Evolutionary conservation across 352 stramenopile species (phyloP).

Genomic region (Sclerospora graminicola): DNA sequence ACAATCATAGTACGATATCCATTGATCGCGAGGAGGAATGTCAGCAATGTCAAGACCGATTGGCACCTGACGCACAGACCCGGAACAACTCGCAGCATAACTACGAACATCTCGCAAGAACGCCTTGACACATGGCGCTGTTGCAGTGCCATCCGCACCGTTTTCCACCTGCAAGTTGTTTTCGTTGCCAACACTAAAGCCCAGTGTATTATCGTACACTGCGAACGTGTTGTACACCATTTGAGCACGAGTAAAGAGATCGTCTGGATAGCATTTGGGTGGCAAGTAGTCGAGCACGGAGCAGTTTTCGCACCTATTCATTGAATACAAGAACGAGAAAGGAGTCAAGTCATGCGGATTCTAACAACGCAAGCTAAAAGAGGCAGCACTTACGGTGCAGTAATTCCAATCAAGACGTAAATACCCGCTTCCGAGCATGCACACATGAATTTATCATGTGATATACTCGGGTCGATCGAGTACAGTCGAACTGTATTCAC

Average conservation of each 20-base stretch:
- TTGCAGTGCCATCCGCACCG: slow-evolving; percentile 17
- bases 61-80: slow-evolving; percentile 35
- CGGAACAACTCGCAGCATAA: slow-evolving; percentile 34
- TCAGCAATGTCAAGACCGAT: slow-evolving; percentile 57
- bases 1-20: slow-evolving; percentile 60
- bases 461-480: slow-evolving; percentile 44
- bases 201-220: slow-evolving; percentile 64
- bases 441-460: slow-evolving; percentile 82
- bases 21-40: slow-evolving; percentile 36
- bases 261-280: slow-evolving; percentile 39
- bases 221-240: slow-evolving; percentile 69
- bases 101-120: slow-evolving; percentile 46
- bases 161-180: slow-evolving; percentile 36
- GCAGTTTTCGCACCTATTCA: slow-evolving; percentile 36
- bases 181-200: slow-evolving; percentile 52
- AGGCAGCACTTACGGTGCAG: slow-evolving; percentile 25
- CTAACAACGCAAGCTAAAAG: not conserved
- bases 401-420: slow-evolving; percentile 64
- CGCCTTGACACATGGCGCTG: slow-evolving; percentile 56
- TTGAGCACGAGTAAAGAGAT: slow-evolving; percentile 42
- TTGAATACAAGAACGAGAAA: not conserved
- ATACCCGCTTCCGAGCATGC: slow-evolving; percentile 53
- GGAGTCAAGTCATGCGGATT: too few species aligned
- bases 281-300: slow-evolving; percentile 34
- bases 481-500: slow-evolving; percentile 70